Evolutionary conservation across 768 basidiomycete genomes (phyloP), one percentile per base, ranked within the genome.

Genomic region (Suillus decipiens): DNA sequence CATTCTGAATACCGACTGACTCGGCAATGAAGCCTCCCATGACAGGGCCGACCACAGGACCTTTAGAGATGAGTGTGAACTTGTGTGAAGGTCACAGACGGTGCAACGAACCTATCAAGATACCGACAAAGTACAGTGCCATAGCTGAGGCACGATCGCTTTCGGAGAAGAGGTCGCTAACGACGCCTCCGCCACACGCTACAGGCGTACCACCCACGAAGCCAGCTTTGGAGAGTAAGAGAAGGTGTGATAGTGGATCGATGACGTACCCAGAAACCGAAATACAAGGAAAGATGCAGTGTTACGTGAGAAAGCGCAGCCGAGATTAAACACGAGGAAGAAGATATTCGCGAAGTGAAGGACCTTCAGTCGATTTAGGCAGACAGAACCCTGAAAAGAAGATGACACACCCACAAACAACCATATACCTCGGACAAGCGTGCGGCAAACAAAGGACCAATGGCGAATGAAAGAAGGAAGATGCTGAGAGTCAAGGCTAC

Each of bases 91-190:
- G n/a, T 3, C n/a, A 36, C 17, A 19, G 17, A 2, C 31, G 1
- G 17, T 31, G 17, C 19, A 51, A 33, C 50, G 47, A 68, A 80
- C 84, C 88, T 58, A 89, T 76, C 51, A 90, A 78, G 36, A 88
- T 14, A 87, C 86, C 89, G 0, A 90, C 69, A 59, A 74, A 82
- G 70, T 84, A 92, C 2, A 90, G 63, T 0, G 89, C 86, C 89
- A 90, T 92, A 5, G 89, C 88, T 3, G 82, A 82, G 2, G 84
- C 86, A 34, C 86, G 80, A 17, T 87, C 85, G n/a, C 76, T 78
- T 59, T 86, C 86, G 1, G 83, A 78, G 67, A 90, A 92, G 17
- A 91, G 75, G 69, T 92, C 90, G 19, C 84, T 80, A 24, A 91
- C 73, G 5, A 82, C 81, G 0, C 87, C 89, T 19, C 84, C 88